Conservation (phyloP, 148 eudicot genomes). For the Rheum nobile region DNA sequence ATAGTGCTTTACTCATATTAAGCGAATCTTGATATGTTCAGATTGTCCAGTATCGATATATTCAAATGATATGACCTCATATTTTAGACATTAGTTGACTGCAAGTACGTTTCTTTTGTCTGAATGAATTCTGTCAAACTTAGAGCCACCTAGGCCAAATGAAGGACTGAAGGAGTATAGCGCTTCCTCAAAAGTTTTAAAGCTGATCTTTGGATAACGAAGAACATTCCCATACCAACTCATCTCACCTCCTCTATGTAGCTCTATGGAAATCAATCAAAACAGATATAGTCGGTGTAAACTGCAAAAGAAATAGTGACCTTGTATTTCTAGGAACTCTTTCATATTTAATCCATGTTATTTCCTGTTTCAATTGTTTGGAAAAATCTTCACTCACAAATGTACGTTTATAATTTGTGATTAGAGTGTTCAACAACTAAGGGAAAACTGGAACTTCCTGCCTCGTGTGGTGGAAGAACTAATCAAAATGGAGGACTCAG, state of each 20-base stretch:
- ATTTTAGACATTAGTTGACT: neutral
- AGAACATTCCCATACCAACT: neutral
- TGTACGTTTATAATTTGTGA: neutral
- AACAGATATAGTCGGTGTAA: neutral
- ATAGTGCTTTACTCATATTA: neutral
- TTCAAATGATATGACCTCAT: neutral
- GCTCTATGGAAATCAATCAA: neutral
- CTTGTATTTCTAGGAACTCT: neutral
- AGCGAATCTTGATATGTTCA: neutral
- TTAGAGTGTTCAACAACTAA: conserved; percentile 46
- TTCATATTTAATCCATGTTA: neutral
- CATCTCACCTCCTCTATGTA: neutral
- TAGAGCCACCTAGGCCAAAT: neutral
- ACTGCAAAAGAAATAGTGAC: neutral
- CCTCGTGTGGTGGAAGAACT: conserved; percentile 79
- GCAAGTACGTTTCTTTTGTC: too few species aligned
- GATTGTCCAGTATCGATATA: neutral
- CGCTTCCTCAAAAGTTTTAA: neutral
- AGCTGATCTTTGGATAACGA: neutral
- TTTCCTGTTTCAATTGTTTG: neutral
- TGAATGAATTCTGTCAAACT: too few species aligned
- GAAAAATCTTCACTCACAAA: neutral
- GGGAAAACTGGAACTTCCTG: conserved; percentile 65
- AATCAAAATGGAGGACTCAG: conserved; percentile 28
- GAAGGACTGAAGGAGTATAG: too few species aligned